Conservation (phyloP, 108 stramenopile genomes). For the Seminavis robusta region DNA sequence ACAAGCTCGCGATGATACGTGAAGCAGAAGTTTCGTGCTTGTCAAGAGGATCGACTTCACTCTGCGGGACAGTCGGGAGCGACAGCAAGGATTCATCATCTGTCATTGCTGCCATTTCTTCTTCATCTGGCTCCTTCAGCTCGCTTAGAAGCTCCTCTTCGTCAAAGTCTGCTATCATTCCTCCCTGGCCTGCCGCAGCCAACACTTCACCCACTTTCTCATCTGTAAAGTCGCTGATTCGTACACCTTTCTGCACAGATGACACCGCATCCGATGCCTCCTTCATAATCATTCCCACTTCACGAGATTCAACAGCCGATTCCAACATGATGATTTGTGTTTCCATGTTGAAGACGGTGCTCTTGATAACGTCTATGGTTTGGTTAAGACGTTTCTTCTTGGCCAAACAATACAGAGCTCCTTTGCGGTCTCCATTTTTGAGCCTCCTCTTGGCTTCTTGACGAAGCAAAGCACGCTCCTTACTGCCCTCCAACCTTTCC, state of each 20-base stretch:
- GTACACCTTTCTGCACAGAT: slow-evolving; percentile 15
- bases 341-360: slow-evolving; percentile 39
- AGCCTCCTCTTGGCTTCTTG: slow-evolving; percentile 7
- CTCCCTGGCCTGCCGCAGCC: too few species aligned
- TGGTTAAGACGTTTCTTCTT: slow-evolving; percentile 20
- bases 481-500: slow-evolving; percentile 18
- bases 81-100: too few species aligned
- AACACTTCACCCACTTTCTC: slow-evolving; percentile 11
- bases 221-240: background rate
- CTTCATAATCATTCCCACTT: slow-evolving; percentile 26
- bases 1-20: too few species aligned
- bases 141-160: too few species aligned
- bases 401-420: slow-evolving; percentile 24
- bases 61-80: too few species aligned
- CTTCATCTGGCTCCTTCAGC: too few species aligned
- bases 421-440: slow-evolving; percentile 4
- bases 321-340: slow-evolving; percentile 41
- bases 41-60: too few species aligned
- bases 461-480: slow-evolving; percentile 13
- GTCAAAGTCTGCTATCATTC: too few species aligned
- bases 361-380: slow-evolving; percentile 21
- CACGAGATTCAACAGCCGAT: slow-evolving; percentile 32
- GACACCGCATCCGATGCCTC: slow-evolving; percentile 25
- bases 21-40: too few species aligned
- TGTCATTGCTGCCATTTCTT: too few species aligned